Conservation (phyloP, 1,284 basidiomycete genomes). For the Naganishia sp. region DNA sequence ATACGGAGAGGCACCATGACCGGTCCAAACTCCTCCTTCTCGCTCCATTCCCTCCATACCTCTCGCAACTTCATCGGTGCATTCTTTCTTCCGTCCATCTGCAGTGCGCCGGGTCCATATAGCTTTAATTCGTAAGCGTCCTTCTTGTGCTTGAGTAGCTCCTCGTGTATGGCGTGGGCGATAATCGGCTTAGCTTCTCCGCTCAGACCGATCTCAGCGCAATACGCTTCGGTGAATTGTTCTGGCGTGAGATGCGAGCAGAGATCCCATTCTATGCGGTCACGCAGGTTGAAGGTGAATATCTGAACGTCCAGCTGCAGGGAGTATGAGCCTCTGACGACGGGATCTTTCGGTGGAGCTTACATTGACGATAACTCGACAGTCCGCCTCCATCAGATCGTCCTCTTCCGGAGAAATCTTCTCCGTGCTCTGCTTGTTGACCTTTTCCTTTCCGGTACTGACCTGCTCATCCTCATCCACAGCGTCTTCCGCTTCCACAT, state of each 20-base stretch:
- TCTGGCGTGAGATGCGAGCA: conserved; percentile 88
- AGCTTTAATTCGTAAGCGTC: conserved; percentile 92
- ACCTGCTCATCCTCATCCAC: conserved; percentile 27
- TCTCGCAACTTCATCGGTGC: conserved; percentile 78
- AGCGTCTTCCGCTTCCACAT: conserved; percentile 26
- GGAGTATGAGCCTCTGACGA: not conserved
- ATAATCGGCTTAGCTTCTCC: conserved; percentile 86
- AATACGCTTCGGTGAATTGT: conserved; percentile 76
- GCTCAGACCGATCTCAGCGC: conserved; percentile 80
- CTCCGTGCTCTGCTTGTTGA: conserved; percentile 18
- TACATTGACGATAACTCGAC: conserved; percentile 85
- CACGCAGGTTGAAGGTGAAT: conserved; percentile 81
- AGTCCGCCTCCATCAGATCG: conserved; percentile 56
- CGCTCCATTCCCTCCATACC: conserved; percentile 93
- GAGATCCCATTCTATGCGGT: conserved; percentile 98
- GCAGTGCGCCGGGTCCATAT: conserved; percentile 62
- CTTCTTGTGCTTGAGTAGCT: conserved; percentile 89
- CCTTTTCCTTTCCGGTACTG: conserved; percentile 25
- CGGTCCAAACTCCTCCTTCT: conserved; percentile 89
- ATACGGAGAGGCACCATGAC: conserved; percentile 78
- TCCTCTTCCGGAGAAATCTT: conserved; percentile 29
- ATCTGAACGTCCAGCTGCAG: conserved; percentile 95
- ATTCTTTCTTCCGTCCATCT: conserved; percentile 55
- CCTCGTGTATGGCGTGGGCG: conserved; percentile 90
- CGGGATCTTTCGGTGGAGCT: conserved; percentile 47